A percentile compares a stretch with the other conserved stretches of the same genome.
phyloP scores from a whole-genome alignment of 306 rosid genomes.

The Bauhinia variegata region DNA sequence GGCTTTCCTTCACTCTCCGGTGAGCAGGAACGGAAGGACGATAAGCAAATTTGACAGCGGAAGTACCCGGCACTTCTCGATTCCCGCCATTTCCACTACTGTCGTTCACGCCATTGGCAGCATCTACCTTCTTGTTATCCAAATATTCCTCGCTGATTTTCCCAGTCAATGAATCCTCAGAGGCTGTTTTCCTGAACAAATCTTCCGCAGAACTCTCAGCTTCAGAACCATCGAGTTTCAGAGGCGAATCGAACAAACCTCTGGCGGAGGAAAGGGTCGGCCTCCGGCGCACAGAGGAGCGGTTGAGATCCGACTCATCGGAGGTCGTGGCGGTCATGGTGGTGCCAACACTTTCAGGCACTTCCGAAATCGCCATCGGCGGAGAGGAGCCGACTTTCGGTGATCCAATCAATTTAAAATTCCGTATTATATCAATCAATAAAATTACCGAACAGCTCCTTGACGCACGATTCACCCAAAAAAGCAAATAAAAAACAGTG shows the following conservation, averaged over 20 bases:
- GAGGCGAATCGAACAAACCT: conserved; percentile 39
- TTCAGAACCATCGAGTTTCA: conserved; percentile 27
- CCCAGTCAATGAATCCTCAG: conserved; percentile 36
- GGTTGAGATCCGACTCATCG: conserved; percentile 54
- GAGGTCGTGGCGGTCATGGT: conserved; percentile 13
- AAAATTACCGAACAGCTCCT: no score
- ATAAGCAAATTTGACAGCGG: conserved; percentile 46
- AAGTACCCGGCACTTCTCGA: conserved; percentile 23
- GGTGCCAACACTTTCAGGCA: conserved; percentile 41
- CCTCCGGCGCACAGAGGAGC: conserved; percentile 53
- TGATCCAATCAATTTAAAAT: neutral
- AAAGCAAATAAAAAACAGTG: no score
- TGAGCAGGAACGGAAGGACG: conserved; percentile 90
- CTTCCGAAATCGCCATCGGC: conserved; percentile 62
- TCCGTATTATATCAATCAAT: no score
- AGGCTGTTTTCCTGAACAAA: conserved; percentile 39
- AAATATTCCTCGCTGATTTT: conserved; percentile 37
- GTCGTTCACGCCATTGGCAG: conserved; percentile 24
- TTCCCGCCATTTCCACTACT: conserved; percentile 21
- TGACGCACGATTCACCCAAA: no score
- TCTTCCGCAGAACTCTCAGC: conserved; percentile 39
- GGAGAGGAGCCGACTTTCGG: neutral
- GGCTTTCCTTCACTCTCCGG: conserved; percentile 75
- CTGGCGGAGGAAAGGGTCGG: conserved; percentile 32
- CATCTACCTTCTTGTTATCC: conserved; percentile 42